These are phyloP conservation scores for Trichoderma asperellum DNA, from an alignment of 2,329 filamentous ascomycete species.

Conservation along the genomic window DNA sequence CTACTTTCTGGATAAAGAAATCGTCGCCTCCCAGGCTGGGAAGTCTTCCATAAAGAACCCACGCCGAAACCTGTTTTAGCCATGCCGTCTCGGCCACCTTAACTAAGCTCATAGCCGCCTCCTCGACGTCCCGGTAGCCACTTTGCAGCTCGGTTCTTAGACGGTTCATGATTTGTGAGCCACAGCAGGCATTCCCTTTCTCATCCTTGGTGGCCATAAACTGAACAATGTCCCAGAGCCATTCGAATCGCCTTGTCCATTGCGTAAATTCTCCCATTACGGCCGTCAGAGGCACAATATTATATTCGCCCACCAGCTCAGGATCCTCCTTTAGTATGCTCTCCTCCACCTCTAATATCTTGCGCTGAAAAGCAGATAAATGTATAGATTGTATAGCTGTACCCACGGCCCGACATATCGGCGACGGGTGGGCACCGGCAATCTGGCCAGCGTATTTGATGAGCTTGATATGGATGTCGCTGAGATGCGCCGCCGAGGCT, in stretches of 20 bases:
- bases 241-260: constrained; percentile 83
- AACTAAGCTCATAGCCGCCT: constrained; percentile 73
- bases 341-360: constrained; percentile 82
- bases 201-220: constrained; percentile 62
- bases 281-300: constrained; percentile 87
- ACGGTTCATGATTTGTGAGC: constrained; percentile 75
- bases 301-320: constrained; percentile 82
- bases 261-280: constrained; percentile 83
- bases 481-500: constrained; percentile 74
- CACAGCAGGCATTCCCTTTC: constrained; percentile 56
- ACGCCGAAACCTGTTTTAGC: constrained; percentile 87
- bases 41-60: constrained; percentile 86
- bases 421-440: constrained; percentile 72
- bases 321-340: constrained; percentile 77
- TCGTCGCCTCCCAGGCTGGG: constrained; percentile 78
- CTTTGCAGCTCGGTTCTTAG: constrained; percentile 79
- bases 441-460: constrained; percentile 69
- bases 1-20: constrained; percentile 74
- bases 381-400: constrained; percentile 75
- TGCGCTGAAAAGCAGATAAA: constrained; percentile 78
- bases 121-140: constrained; percentile 84
- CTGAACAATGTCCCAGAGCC: constrained; percentile 75
- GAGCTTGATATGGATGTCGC: constrained; percentile 75
- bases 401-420: constrained; percentile 85
- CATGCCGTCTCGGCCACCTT: constrained; percentile 83